Base-by-base conservation (phyloP, 192 early-diverging fungal genomes). In the Gryganskiella cystojenkinii region DNA sequence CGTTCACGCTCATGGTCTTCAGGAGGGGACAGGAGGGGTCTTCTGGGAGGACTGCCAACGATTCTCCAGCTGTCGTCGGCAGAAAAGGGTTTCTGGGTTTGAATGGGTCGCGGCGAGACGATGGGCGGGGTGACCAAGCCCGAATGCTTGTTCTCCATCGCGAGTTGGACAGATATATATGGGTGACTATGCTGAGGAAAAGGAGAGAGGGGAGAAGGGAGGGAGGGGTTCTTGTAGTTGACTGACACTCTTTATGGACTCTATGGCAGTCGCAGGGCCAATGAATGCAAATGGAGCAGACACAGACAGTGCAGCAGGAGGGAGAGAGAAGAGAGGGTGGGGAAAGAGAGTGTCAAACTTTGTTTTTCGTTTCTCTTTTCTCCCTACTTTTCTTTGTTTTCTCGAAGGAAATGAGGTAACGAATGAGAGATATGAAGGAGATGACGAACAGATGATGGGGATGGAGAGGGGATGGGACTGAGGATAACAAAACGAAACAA, bases 11-110 rank as follows among this genome's bases (percentile, higher is more conserved):
- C 66, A 22, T 54, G 56, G 4, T 78, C 73, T 24, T 78, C 73
- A 54, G 86, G 86, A 46, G 83, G 81, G 11, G 89, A 87, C 11
- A 83, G 52, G 19, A 87, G 82, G 10, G 82, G 79, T 54, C 85
- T 66, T 35, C 86, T 81, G 8, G 89, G 87, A 2, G 89, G 89
- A 61, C 84, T 88, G 14, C 86, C 89, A 22, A 88, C 85, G 53
- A 84, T 67, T 62, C 86, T 90, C 89, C 89, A 90, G 66, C 54
- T 86, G 25, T 65, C 47, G 42, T 67, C 61, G 35, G 64, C 64
- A 2, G 64, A 57, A 45, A 61, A 53, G 22, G 73, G 46, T 46
- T 62, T 45, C 24, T 62, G 73, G 51, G 64, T 63, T 56, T 78
- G 66, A 53, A 78, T 68, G 45, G 73, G 73, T 13, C 73, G 65